Percentiles rank a stretch among this genome's conserved stretches.
Conservation (phyloP, 1,139 yeast species). For the Hemisphaericaspora subhashii region DNA sequence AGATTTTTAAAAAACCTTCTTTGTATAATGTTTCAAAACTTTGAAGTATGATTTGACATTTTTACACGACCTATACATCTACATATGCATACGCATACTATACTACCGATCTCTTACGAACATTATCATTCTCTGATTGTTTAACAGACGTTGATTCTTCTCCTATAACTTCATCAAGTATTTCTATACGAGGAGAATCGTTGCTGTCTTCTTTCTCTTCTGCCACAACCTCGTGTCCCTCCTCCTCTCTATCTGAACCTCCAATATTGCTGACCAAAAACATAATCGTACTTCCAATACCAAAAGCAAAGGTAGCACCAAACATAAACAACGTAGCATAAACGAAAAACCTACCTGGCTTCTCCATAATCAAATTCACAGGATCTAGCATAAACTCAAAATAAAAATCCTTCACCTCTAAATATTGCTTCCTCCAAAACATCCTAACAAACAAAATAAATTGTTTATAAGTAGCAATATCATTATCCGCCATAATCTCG, state of each 20-base stretch:
- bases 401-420: conserved; percentile 32
- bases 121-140: background rate
- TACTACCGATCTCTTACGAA: conserved; percentile 1
- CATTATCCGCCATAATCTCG: conserved; percentile 33
- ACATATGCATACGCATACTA: background rate
- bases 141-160: background rate
- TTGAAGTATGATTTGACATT: no score
- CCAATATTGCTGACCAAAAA: conserved; percentile 17
- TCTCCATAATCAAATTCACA: conserved; percentile 33
- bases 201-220: background rate
- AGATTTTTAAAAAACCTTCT: no score
- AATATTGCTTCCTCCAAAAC: conserved; percentile 22
- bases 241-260: conserved; percentile 7
- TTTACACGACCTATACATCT: background rate
- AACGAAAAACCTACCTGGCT: conserved; percentile 51
- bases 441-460: conserved; percentile 23
- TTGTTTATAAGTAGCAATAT: conserved; percentile 19
- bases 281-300: conserved; percentile 35
- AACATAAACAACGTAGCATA: conserved; percentile 44
- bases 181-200: background rate
- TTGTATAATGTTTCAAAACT: no score
- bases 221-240: background rate
- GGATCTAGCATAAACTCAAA: conserved; percentile 45
- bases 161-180: conserved; percentile 1
- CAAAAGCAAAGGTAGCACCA: conserved; percentile 42